Evolutionary conservation across 2,329 filamentous ascomycete species (phyloP), one percentile per base, ranked within the genome.

Genomic region (Cladosporium sp.): DNA sequence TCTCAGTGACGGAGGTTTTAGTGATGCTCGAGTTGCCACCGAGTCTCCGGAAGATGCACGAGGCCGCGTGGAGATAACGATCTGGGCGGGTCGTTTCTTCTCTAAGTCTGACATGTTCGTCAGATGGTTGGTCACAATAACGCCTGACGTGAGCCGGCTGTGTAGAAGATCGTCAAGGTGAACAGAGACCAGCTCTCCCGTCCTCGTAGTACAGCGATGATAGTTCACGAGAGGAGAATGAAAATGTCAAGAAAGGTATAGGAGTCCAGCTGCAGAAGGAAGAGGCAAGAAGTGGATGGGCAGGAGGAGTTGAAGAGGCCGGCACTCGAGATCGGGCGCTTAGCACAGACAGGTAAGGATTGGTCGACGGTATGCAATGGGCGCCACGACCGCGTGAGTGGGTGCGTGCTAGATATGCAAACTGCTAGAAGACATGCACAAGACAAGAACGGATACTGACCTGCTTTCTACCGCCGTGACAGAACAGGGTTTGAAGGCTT

Each of bases 81-180:
- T 65, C 32, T 65, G 75, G 72, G 75, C 75, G 67, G 75, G 71
- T 70, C 73, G 74, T 73, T 79, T 80, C 71, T 80, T 80, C 73
- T 81, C 75, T 77, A 78, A 80, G 74, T 80, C 77, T 71, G 81
- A 79, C 77, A 82, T 84, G 73, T 28, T 74, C 78, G 74, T 77
- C 74, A 75, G 73, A 72, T 71, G 68, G 67, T 74, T 73, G 68
- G 74, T 68, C 68, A 71, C 71, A 72, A 64, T 59, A 60, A 66
- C 38, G 55, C 51, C 71, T 71, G 67, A 74, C 68, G 72, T 72
- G 73, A 75, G 74, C 72, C 68, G 71, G 69, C 59, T 65, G 66
- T 49, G 66, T 38, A 57, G 49, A 65, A 49, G 47, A 66, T 70
- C 65, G 55, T 62, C 62, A 69, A 68, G 67, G 62, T 68, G 72